Conservation (phyloP, 2,329 filamentous ascomycete genomes). For the Mariannaea sp. region DNA sequence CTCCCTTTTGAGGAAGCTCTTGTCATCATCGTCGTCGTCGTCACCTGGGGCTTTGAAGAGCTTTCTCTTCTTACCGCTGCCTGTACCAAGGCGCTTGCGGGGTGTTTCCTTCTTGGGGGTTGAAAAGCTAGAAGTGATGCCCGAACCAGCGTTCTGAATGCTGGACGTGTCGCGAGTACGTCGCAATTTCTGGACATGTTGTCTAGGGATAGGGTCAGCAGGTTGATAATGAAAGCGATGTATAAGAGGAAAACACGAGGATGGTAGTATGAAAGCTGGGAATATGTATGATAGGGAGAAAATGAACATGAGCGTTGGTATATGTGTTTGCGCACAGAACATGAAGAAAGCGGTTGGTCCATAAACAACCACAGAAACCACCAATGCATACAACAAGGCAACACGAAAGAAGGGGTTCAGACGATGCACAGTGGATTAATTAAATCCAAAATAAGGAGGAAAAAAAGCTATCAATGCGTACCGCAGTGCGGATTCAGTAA, state of each 20-base stretch:
- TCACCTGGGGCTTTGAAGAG: constrained; percentile 27
- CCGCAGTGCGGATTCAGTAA: constrained; percentile 48
- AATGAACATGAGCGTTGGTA: neutral
- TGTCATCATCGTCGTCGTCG: constrained; percentile 33
- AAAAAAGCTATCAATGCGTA: constrained; percentile 34
- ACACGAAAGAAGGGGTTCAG: too few species aligned
- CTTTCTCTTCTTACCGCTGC: constrained; percentile 35
- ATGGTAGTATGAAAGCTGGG: too few species aligned
- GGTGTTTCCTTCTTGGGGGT: constrained; percentile 37
- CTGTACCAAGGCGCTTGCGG: constrained; percentile 39
- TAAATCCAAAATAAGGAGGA: constrained; percentile 24
- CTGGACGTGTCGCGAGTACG: constrained; percentile 40
- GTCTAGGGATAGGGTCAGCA: constrained; percentile 41
- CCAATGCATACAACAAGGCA: too few species aligned
- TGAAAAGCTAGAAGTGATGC: constrained; percentile 16
- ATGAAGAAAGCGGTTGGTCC: too few species aligned
- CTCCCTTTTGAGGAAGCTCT: constrained; percentile 38
- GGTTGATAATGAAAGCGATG: neutral
- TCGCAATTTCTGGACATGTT: constrained; percentile 54
- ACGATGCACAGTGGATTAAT: neutral
- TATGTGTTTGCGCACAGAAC: too few species aligned
- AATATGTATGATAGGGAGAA: too few species aligned
- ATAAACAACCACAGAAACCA: too few species aligned
- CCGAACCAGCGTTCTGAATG: constrained; percentile 28
- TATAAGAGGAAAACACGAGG: neutral